These are phyloP conservation scores for Mycena albidolilacea DNA, from an alignment of 768 basidiomycete species.

Conservation along the genomic window DNA sequence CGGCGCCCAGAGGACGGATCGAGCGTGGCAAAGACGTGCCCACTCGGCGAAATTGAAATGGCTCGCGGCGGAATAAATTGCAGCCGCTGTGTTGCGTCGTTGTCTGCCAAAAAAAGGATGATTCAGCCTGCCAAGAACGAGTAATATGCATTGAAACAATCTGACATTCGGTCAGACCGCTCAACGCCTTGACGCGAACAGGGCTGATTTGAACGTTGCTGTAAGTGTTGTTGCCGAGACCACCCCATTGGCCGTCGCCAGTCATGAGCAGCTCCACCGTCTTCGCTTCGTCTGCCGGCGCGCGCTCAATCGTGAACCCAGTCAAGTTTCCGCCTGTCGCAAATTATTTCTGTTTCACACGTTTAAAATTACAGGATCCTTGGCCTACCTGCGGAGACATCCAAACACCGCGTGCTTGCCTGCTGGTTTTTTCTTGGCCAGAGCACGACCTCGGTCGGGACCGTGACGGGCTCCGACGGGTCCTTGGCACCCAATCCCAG, in stretches of 20 bases:
- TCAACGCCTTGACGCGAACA: slow-evolving; percentile 81
- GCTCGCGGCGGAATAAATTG: slow-evolving; percentile 74
- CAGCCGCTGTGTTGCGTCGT: slow-evolving; percentile 72
- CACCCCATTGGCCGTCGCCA: slow-evolving; percentile 89
- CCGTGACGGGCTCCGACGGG: slow-evolving; percentile 76
- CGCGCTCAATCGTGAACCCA: slow-evolving; percentile 80
- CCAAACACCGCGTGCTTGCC: slow-evolving; percentile 71
- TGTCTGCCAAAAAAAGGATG: slow-evolving; percentile 61
- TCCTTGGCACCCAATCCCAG: slow-evolving; percentile 81
- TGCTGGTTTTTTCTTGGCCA: slow-evolving; percentile 68
- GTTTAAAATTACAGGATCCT: not conserved
- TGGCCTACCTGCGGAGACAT: slow-evolving; percentile 73
- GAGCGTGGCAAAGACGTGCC: slow-evolving; percentile 83
- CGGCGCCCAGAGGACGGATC: slow-evolving; percentile 74
- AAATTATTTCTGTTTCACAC: slow-evolving; percentile 4
- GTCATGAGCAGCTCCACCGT: slow-evolving; percentile 73
- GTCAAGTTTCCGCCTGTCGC: slow-evolving; percentile 79
- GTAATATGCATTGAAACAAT: slow-evolving; percentile 11
- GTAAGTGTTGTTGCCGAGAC: slow-evolving; percentile 77
- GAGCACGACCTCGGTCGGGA: slow-evolving; percentile 89
- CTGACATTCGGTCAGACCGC: slow-evolving; percentile 91
- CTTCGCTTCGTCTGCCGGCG: slow-evolving; percentile 42
- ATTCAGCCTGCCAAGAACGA: slow-evolving; percentile 12
- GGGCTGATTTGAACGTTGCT: slow-evolving; percentile 82
- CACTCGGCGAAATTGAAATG: slow-evolving; percentile 79